A percentile compares a stretch with the other conserved stretches of the same genome.
These are phyloP conservation scores for Penicillium brasilianum DNA, from an alignment of 2,329 filamentous ascomycete genomes.

Conservation along the genomic window DNA sequence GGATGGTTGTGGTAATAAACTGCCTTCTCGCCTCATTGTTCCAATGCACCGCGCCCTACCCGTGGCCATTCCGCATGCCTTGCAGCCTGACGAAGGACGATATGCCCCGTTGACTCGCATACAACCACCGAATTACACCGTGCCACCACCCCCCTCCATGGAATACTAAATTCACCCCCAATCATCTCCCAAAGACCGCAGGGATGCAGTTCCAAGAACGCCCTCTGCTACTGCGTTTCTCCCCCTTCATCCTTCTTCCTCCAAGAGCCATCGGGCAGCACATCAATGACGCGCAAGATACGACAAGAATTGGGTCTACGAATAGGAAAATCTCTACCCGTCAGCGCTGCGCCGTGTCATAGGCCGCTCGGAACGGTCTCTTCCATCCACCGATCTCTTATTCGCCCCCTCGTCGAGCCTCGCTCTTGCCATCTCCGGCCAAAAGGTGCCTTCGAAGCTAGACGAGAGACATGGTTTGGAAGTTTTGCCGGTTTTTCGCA, in stretches of 20 bases:
- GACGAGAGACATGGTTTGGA: not conserved
- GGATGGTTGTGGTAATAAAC: not conserved
- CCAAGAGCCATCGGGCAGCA: constrained; percentile 26
- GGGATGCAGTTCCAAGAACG: constrained; percentile 8
- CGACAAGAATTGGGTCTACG: constrained; percentile 3
- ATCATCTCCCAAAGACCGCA: constrained; percentile 1
- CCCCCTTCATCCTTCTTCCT: not conserved
- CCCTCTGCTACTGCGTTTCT: constrained; percentile 5
- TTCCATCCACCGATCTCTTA: constrained; percentile 18
- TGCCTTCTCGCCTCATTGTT: not conserved
- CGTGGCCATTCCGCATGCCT: constrained; percentile 28
- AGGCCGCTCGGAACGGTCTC: constrained; percentile 11
- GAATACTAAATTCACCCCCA: not conserved
- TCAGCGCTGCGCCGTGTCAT: constrained; percentile 18
- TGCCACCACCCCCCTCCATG: constrained; percentile 28
- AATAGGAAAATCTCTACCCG: constrained; percentile 9
- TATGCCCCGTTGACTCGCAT: constrained; percentile 28
- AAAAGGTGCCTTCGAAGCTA: not conserved
- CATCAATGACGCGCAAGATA: constrained; percentile 27
- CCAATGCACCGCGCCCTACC: constrained; percentile 13
- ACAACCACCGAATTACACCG: constrained; percentile 29
- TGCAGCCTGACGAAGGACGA: constrained; percentile 29
- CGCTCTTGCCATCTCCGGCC: constrained; percentile 4
- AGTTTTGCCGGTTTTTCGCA: not conserved
- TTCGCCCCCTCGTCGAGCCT: constrained; percentile 27